Conservation (phyloP, 202 grass and related monocot genomes). For the Setaria italica region DNA sequence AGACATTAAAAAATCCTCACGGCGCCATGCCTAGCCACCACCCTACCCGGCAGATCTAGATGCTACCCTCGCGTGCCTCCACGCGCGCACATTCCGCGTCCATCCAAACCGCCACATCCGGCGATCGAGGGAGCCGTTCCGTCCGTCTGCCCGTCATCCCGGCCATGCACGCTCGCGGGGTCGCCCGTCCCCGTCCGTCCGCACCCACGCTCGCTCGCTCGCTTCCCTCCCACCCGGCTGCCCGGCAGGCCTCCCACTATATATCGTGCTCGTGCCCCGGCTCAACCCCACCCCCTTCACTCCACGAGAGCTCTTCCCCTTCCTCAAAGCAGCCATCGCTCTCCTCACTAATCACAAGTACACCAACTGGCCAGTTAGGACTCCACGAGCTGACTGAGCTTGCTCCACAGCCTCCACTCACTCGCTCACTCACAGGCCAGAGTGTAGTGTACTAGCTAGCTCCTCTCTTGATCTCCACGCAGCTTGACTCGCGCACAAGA, state of each 20-base stretch:
- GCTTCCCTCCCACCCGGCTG: not conserved
- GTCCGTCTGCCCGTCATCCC: not conserved
- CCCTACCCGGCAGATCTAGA: constrained; percentile 60
- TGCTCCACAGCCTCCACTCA: not conserved
- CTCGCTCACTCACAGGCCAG: not conserved
- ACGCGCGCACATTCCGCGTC: constrained; percentile 40
- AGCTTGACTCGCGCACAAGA: not conserved
- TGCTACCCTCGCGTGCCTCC: constrained; percentile 41
- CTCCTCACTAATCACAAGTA: not conserved
- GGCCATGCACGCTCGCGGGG: constrained; percentile 22
- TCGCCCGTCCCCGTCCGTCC: constrained; percentile 1
- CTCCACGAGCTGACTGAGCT: not conserved
- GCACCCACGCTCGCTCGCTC: not conserved
- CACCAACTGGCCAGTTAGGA: constrained; percentile 15
- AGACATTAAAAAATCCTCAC: not conserved
- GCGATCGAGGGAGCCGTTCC: not conserved
- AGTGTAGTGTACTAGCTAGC: not conserved
- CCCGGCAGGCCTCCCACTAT: constrained; percentile 34
- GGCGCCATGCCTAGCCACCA: constrained; percentile 6
- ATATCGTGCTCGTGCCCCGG: constrained; percentile 29
- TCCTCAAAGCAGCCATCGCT: not conserved
- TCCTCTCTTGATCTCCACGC: constrained; percentile 18
- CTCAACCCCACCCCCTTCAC: constrained; percentile 28
- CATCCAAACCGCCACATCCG: constrained; percentile 37
- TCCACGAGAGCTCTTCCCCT: not conserved